Percentiles rank a stretch among this genome's conserved stretches.
These are phyloP conservation scores for Schwanniomyces etchellsii DNA, from an alignment of 1,139 yeast genomes.

Conservation along the genomic window DNA sequence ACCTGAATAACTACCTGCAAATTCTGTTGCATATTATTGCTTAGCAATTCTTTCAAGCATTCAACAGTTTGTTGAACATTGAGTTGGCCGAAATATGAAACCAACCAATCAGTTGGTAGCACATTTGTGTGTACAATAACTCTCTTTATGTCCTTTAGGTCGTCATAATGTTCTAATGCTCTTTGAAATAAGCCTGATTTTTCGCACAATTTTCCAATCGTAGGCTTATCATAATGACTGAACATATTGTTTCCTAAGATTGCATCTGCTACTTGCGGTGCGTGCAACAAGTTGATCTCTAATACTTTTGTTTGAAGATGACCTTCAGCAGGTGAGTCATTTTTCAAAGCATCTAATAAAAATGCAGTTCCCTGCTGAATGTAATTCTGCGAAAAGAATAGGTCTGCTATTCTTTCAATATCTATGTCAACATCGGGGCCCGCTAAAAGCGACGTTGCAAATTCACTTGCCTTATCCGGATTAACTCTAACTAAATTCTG, in stretches of 20 bases:
- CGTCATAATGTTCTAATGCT: slow-evolving; percentile 93
- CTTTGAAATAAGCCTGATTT: slow-evolving; percentile 91
- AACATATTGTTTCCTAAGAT: slow-evolving; percentile 94
- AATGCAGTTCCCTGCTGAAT: slow-evolving; percentile 99
- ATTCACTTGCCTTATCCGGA: slow-evolving; percentile 98
- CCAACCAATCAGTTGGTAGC: slow-evolving; percentile 91
- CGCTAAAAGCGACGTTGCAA: slow-evolving; percentile 80
- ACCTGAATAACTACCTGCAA: slow-evolving; percentile 93
- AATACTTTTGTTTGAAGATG: slow-evolving; percentile 92
- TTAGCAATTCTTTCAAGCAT: slow-evolving; percentile 81
- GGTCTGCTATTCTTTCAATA: slow-evolving; percentile 84
- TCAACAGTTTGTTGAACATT: slow-evolving; percentile 91
- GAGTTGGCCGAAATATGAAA: slow-evolving; percentile 85
- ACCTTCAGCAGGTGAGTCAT: slow-evolving; percentile 91
- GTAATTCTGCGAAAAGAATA: slow-evolving; percentile 89
- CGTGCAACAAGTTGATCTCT: slow-evolving; percentile 88
- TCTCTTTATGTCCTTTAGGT: slow-evolving; percentile 90
- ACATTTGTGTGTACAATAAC: slow-evolving; percentile 85
- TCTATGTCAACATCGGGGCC: slow-evolving; percentile 62
- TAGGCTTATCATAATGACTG: slow-evolving; percentile 90
- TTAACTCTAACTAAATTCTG: slow-evolving; percentile 87
- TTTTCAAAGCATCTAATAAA: slow-evolving; percentile 89
- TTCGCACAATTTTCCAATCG: slow-evolving; percentile 88
- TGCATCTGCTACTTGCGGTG: slow-evolving; percentile 99
- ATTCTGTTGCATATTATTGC: slow-evolving; percentile 77